These are phyloP conservation scores for Friedmanniomyces endolithicus DNA, from an alignment of 495 filamentous ascomycete genomes.

Conservation along the genomic window DNA sequence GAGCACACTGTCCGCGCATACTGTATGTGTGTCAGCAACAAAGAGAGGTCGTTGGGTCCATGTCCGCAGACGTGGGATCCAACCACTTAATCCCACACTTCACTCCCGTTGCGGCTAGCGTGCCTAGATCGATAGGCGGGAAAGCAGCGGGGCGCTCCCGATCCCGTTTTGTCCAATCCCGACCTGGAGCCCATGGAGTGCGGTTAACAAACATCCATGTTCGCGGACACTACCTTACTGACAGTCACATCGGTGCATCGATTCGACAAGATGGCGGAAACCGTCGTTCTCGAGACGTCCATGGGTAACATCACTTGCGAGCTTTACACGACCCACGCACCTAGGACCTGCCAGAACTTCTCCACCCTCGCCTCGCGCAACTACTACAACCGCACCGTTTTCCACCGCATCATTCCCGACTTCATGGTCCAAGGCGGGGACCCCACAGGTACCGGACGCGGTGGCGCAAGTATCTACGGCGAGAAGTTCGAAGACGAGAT, in stretches of 20 bases:
- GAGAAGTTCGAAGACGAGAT: constrained; percentile 96
- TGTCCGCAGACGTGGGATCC: no score
- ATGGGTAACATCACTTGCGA: constrained; percentile 80
- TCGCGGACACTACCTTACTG: no score
- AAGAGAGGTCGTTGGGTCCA: no score
- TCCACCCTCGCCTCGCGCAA: constrained; percentile 59
- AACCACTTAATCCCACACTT: no score
- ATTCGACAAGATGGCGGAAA: constrained; percentile 37
- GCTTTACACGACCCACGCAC: constrained; percentile 74
- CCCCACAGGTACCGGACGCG: constrained; percentile 88
- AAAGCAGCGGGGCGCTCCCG: neutral
- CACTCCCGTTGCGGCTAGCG: no score
- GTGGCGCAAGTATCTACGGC: constrained; percentile 82
- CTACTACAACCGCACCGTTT: constrained; percentile 74
- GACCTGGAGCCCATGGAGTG: no score
- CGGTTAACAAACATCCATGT: no score
- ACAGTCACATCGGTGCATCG: neutral
- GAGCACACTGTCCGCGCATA: neutral
- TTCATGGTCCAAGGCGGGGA: constrained; percentile 98
- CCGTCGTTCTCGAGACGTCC: constrained; percentile 65
- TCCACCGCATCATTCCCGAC: constrained; percentile 90
- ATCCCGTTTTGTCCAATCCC: neutral
- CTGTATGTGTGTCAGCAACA: no score
- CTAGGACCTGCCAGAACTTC: constrained; percentile 87
- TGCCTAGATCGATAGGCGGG: neutral